Conservation (phyloP, 106 monocot genomes). For the Agapanthus africanus region DNA sequence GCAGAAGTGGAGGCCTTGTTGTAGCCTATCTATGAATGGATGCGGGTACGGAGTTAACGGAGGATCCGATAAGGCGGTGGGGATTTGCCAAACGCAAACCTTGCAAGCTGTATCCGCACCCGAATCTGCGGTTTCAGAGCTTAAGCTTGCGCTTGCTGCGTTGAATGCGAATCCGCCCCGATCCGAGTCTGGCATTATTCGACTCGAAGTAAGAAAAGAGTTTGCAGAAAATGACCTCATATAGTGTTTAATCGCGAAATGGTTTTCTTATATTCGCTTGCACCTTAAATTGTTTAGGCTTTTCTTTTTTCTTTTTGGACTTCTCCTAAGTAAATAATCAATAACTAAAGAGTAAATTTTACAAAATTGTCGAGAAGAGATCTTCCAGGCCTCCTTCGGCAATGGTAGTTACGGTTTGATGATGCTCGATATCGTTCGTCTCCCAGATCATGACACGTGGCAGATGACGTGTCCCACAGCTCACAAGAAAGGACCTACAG, state of each 20-base stretch:
- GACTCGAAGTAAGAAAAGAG: conserved; percentile 45
- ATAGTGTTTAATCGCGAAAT: too few relatives aligned
- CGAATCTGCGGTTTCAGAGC: conserved; percentile 11
- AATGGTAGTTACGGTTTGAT: too few relatives aligned
- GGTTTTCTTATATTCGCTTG: neutral
- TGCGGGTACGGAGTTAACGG: neutral
- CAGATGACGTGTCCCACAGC: too few relatives aligned
- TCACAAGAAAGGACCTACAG: too few relatives aligned
- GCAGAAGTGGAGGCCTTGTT: conserved; percentile 10
- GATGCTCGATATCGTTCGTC: too few relatives aligned
- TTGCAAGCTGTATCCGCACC: conserved; percentile 11
- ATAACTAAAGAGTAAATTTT: too few relatives aligned
- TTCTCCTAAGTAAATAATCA: too few relatives aligned
- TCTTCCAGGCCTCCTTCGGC: too few relatives aligned
- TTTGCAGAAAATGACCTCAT: too few relatives aligned
- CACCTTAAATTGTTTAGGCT: neutral
- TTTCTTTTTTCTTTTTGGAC: too few relatives aligned
- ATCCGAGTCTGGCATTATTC: conserved; percentile 69
- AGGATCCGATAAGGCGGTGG: conserved; percentile 3
- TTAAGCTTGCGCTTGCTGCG: conserved; percentile 16
- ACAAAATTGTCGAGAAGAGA: too few relatives aligned
- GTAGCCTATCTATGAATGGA: conserved; percentile 13
- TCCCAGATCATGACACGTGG: too few relatives aligned
- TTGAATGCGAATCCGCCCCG: conserved; percentile 19
- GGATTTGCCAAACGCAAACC: conserved; percentile 10